Conservation (phyloP, 345 rosid species). For the Eucalyptus leucophloia region DNA sequence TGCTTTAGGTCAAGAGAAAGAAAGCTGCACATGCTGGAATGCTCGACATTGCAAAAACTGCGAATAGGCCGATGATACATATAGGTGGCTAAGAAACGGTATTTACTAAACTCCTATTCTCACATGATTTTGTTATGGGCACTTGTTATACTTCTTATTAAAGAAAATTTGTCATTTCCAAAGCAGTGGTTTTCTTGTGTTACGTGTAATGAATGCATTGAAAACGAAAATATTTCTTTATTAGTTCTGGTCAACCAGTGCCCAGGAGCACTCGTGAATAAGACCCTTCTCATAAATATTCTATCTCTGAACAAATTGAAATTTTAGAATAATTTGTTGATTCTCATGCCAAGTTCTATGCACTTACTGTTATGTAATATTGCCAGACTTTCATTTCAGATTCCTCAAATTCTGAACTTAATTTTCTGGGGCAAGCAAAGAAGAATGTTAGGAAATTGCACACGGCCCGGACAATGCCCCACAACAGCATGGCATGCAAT, state of each 20-base stretch:
- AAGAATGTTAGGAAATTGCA: not conserved
- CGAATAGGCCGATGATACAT: constrained; percentile 6
- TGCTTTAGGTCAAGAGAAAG: constrained; percentile 3
- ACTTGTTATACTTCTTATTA: not conserved
- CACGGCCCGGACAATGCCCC: not conserved
- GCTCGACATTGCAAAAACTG: constrained; percentile 7
- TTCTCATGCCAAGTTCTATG: not conserved
- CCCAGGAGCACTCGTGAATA: not conserved
- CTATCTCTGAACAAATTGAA: not conserved
- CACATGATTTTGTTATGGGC: not conserved
- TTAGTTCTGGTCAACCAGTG: not conserved
- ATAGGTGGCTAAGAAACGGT: not conserved
- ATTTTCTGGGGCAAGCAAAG: not conserved
- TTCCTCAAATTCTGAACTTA: not conserved
- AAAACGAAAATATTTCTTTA: not conserved
- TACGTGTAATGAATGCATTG: not conserved
- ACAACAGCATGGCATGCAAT: not conserved
- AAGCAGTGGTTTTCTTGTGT: not conserved
- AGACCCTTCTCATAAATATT: not conserved
- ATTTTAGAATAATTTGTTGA: not conserved
- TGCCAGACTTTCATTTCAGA: not conserved
- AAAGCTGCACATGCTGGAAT: constrained; percentile 12
- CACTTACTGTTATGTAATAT: not conserved
- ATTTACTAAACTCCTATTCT: not conserved
- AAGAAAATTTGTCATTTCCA: not conserved